Conservation (phyloP, 441 rosid genomes). For the Brassica hybrid region DNA sequence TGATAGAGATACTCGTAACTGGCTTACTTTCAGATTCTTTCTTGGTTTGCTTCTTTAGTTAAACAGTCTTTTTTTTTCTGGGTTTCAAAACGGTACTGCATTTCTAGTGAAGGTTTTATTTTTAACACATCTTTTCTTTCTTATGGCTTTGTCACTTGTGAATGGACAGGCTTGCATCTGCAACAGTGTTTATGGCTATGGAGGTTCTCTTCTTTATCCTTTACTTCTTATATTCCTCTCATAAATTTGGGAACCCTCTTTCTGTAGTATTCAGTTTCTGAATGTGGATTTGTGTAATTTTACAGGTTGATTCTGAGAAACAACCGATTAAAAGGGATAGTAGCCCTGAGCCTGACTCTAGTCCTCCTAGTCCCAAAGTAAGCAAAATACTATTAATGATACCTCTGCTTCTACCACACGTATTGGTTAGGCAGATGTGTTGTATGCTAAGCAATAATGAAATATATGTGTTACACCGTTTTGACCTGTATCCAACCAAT, state of each 20-base stretch:
- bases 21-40: conserved; percentile 1
- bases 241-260: neutral
- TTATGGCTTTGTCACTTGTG: conserved; percentile 1
- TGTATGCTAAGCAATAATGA: neutral
- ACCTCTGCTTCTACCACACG: neutral
- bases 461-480: neutral
- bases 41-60: conserved; percentile 6
- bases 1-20: conserved; percentile 1
- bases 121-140: conserved; percentile 30
- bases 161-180: conserved; percentile 60
- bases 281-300: conserved; percentile 28
- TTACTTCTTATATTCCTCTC: neutral
- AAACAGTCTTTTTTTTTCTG: conserved; percentile 14
- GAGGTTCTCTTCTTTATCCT: conserved; percentile 60
- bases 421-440: conserved; percentile 1
- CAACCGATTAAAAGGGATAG: conserved; percentile 29
- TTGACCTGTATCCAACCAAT: neutral
- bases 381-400: conserved; percentile 17
- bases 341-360: conserved; percentile 36
- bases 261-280: conserved; percentile 26
- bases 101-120: conserved; percentile 16
- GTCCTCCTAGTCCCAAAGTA: conserved; percentile 41
- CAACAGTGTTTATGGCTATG: conserved; percentile 49
- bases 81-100: conserved; percentile 25
- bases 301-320: conserved; percentile 57